Base-by-base conservation (phyloP, 495 filamentous ascomycete species). In the Entonaema liquescens region DNA sequence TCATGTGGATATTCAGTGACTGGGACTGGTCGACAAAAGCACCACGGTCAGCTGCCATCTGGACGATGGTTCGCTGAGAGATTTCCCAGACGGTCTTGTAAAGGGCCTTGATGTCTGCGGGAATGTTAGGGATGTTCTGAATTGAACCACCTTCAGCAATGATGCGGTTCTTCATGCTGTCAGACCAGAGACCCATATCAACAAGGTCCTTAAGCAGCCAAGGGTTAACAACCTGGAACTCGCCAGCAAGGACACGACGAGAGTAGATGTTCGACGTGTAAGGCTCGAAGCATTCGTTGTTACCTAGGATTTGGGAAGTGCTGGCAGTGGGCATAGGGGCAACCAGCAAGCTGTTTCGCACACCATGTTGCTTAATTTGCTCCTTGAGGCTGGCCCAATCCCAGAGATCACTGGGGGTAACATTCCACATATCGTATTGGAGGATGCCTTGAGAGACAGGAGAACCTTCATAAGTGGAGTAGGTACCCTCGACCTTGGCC, bases 1-100 rank as follows among this genome's bases (percentile, higher is more conserved):
- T 97, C 87, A 99, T 91, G 84, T 99, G 95, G 72, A 99, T 99
- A 85, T 99, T 99, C 73, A 99, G 88, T 15, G 95, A 98, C 81
- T 99, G 95, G 31, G 93, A 97, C 85, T 99, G 95, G 76, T 99
- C 95, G 78, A 99, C 97, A 84, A 92, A 99, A 35, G 95, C 95
- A 79, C 95, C 95, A 79, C 95, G 94, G 79, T 99, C 95, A 55
- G 95, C 95, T 59, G 95, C 93, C 95, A 99, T 98, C 84, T 98
- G 91, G 38, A 99, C 87, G 71, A 99, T 93, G 33, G 88, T 92
- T 62, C 92, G 92, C 84, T 99, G 95, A n/a, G 92, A 95, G 72
- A 99, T 97, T 78, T 99, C 95, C 95, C 95, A 99, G 17, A 99
- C 95, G 23, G 95, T 99, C 89, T 99, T 99, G 88, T 99, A 99